These are phyloP conservation scores for Rutstroemia sp. DNA, from an alignment of 2,329 filamentous ascomycete genomes.

Conservation along the genomic window DNA sequence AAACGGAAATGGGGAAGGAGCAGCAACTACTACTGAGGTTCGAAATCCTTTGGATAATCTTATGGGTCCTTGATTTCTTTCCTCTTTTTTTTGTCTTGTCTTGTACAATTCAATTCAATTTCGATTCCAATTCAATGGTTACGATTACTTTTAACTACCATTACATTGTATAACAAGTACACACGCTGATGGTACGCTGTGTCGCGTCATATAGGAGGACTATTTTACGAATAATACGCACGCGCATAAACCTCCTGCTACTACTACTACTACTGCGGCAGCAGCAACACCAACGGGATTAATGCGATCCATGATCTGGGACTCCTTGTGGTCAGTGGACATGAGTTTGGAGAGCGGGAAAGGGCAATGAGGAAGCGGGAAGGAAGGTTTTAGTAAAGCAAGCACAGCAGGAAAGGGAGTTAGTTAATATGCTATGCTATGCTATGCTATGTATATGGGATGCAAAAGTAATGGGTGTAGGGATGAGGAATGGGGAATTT, in stretches of 20 bases:
- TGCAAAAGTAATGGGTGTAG: neutral
- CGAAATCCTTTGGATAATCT: conserved; percentile 24
- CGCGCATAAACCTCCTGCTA: neutral
- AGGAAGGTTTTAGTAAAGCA: neutral
- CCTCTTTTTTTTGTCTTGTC: neutral
- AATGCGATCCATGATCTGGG: conserved; percentile 49
- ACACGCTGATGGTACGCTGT: conserved; percentile 20
- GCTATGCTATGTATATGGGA: neutral
- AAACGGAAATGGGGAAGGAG: conserved; percentile 9
- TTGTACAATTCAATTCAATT: neutral
- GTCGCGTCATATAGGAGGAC: conserved; percentile 13
- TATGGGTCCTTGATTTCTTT: conserved; percentile 20
- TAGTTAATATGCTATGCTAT: neutral
- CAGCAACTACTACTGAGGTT: conserved; percentile 21
- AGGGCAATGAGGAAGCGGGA: neutral
- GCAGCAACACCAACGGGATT: conserved; percentile 22
- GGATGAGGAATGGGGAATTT: neutral
- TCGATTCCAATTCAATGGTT: neutral
- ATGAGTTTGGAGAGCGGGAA: conserved; percentile 44
- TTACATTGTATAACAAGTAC: neutral
- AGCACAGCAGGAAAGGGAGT: neutral
- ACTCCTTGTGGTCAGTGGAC: conserved; percentile 54
- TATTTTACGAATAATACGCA: neutral
- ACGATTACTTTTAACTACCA: neutral
- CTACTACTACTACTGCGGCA: conserved; percentile 6